Evolutionary conservation across 148 eudicot genomes (phyloP).

Genomic region (Spergularia bocconei): DNA sequence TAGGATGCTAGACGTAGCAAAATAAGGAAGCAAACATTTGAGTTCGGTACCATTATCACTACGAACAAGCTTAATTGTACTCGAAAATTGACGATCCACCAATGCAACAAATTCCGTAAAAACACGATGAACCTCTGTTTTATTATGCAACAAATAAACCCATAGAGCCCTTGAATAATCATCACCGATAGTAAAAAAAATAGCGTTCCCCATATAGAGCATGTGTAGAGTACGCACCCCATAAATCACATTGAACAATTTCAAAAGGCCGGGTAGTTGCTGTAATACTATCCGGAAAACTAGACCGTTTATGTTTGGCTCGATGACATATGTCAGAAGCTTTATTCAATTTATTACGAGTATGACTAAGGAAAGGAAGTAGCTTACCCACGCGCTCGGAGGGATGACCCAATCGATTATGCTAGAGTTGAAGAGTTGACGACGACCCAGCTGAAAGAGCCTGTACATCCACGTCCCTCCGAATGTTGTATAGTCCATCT

Average conservation of each 20-base stretch:
- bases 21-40: neutral
- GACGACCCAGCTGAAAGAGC: neutral
- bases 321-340: neutral
- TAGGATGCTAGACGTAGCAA: neutral
- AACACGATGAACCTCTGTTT: too few relatives aligned
- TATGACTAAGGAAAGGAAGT: neutral
- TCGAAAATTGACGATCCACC: too few relatives aligned
- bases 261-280: neutral
- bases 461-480: neutral
- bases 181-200: neutral
- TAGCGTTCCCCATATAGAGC: neutral
- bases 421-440: neutral
- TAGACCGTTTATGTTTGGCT: neutral
- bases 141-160: neutral
- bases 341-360: neutral
- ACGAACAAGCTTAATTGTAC: neutral
- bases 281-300: neutral
- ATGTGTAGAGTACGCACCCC: neutral
- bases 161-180: neutral
- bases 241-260: neutral
- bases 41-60: slow-evolving; percentile 6
- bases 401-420: neutral
- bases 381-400: neutral
- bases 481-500: neutral
- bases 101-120: too few relatives aligned